Evolutionary conservation across 257 asterid genomes (phyloP).

Genomic region (Solanum stenotomum): DNA sequence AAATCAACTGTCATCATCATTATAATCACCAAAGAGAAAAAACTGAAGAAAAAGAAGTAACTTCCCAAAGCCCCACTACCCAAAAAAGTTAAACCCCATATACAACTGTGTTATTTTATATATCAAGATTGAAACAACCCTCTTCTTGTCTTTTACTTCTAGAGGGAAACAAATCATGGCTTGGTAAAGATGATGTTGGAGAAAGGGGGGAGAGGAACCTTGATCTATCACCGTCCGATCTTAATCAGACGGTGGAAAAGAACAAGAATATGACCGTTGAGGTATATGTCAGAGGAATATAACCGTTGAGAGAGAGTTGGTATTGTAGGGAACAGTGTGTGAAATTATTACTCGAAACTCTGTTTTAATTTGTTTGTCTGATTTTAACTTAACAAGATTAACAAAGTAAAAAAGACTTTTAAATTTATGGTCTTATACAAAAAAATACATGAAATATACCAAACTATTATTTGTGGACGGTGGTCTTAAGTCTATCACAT

Average conservation of each 20-base stretch:
- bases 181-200: slow-evolving; percentile 16
- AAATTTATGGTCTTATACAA: neutral
- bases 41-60: neutral
- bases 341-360: neutral
- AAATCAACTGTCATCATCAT: slow-evolving; percentile 14
- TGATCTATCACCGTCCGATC: slow-evolving; percentile 36
- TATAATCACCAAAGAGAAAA: neutral
- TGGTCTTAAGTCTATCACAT: neutral
- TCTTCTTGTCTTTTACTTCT: slow-evolving; percentile 5
- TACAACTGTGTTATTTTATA: slow-evolving; percentile 41
- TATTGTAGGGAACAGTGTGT: slow-evolving; percentile 22
- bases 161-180: slow-evolving; percentile 8
- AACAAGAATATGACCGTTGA: slow-evolving; percentile 60
- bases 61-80: slow-evolving; percentile 46
- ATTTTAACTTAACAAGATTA: neutral
- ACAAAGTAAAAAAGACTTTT: neutral
- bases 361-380: neutral
- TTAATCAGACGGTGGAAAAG: slow-evolving; percentile 40
- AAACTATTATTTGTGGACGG: neutral
- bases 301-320: slow-evolving; percentile 61
- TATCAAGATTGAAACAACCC: neutral
- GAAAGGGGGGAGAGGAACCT: slow-evolving; percentile 3
- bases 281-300: slow-evolving; percentile 53
- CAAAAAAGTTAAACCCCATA: slow-evolving; percentile 44
- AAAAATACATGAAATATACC: neutral